Percentiles rank a stretch among this genome's conserved stretches.
Conservation (phyloP, 106 monocot genomes). For the Ottelia alismoides region DNA sequence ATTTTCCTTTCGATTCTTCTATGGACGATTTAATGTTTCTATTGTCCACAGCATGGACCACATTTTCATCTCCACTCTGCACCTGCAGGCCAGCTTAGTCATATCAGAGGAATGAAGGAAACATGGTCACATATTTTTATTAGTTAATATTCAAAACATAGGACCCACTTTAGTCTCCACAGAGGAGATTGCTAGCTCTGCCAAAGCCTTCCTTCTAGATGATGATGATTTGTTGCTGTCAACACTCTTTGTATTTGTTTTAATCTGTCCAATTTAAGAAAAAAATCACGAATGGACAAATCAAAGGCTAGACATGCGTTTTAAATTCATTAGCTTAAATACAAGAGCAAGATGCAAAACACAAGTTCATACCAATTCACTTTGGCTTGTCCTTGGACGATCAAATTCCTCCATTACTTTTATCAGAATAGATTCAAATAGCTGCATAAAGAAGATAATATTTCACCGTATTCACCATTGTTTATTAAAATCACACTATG, state of each 20-base stretch:
- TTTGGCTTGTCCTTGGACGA: slow-evolving; percentile 44
- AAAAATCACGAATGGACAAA: neutral
- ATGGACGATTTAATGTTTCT: neutral
- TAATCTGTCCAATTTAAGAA: neutral
- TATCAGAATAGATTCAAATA: slow-evolving; percentile 64
- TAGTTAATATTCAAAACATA: neutral
- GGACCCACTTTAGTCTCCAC: slow-evolving; percentile 14
- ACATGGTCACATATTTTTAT: neutral
- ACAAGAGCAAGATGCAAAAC: neutral
- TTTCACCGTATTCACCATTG: neutral
- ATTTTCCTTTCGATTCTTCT: slow-evolving; percentile 16
- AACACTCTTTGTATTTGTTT: neutral
- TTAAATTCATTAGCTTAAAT: neutral
- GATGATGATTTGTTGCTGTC: slow-evolving; percentile 11
- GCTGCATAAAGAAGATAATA: slow-evolving; percentile 21
- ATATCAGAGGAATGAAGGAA: neutral
- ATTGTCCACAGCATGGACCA: slow-evolving; percentile 17
- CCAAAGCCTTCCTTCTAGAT: slow-evolving; percentile 40
- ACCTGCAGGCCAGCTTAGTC: neutral
- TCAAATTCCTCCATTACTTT: slow-evolving; percentile 87
- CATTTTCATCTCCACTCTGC: slow-evolving; percentile 21
- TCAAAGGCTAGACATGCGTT: too few species aligned
- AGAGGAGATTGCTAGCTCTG: slow-evolving; percentile 22
- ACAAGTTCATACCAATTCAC: slow-evolving; percentile 39
- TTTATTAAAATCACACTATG: neutral